Conservation (phyloP, 306 rosid genomes). For the Inga leiocalycina region DNA sequence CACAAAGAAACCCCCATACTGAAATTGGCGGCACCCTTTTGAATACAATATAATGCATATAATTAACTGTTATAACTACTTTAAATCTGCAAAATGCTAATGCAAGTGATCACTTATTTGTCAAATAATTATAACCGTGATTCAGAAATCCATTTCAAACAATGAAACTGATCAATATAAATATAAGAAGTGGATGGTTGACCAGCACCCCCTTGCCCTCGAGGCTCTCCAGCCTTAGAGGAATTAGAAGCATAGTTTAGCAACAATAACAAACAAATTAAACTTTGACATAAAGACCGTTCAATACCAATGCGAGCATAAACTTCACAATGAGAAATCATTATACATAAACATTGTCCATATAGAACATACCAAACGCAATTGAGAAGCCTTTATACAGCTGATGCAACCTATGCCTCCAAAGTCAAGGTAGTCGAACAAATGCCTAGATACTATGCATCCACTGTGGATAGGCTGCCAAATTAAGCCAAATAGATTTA, state of each 20-base stretch:
- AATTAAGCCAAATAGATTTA: constrained; percentile 39
- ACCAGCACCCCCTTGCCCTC: not conserved
- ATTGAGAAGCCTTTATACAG: constrained; percentile 63
- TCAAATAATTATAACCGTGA: constrained; percentile 2
- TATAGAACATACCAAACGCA: constrained; percentile 56
- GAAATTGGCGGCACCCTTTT: constrained; percentile 7
- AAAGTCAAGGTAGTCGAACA: constrained; percentile 79
- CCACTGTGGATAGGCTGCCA: constrained; percentile 89
- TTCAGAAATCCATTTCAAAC: constrained; percentile 18
- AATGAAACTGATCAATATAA: not conserved
- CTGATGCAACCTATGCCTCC: constrained; percentile 81
- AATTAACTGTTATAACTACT: not conserved
- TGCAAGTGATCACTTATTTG: constrained; percentile 18
- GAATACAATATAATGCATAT: constrained; percentile 5
- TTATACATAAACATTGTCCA: not conserved
- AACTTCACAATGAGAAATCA: not conserved
- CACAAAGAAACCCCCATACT: not conserved
- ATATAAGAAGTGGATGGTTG: not conserved
- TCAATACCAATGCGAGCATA: constrained; percentile 18
- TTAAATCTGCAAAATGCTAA: not conserved
- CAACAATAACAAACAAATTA: constrained; percentile 27
- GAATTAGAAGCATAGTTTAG: constrained; percentile 12
- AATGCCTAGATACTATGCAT: constrained; percentile 68
- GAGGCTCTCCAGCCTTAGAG: not conserved
- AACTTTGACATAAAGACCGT: constrained; percentile 18